Conservation (phyloP, 495 filamentous ascomycete species). For the Neurospora sp. region DNA sequence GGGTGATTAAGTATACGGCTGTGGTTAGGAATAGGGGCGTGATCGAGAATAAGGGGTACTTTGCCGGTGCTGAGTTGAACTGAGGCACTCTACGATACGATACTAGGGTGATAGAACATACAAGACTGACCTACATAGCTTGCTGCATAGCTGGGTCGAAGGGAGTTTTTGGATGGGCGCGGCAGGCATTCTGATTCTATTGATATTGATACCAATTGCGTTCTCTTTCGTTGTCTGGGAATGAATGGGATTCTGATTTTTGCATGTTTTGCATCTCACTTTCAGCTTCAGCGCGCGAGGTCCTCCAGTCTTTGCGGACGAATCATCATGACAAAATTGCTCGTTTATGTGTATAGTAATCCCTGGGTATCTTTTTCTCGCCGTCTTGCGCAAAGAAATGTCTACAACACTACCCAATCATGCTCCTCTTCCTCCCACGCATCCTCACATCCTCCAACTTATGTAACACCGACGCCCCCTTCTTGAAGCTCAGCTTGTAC, state of each 20-base stretch:
- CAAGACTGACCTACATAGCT: not conserved
- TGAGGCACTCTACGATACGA: not conserved
- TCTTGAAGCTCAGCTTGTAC: conserved; percentile 40
- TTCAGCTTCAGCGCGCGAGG: not conserved
- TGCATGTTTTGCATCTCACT: not conserved
- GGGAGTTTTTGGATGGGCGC: not conserved
- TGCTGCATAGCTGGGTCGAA: not conserved
- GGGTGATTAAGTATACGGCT: conserved; percentile 97
- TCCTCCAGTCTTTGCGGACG: not conserved
- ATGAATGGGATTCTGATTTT: not conserved
- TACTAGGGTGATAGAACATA: not conserved
- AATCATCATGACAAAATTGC: not conserved
- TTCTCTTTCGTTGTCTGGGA: not conserved
- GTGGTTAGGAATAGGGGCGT: conserved; percentile 95
- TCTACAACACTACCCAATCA: conserved; percentile 57
- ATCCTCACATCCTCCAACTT: conserved; percentile 88
- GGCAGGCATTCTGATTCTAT: not conserved
- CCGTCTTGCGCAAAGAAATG: not conserved
- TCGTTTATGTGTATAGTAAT: not conserved
- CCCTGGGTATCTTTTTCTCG: not conserved
- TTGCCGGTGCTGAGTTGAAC: conserved; percentile 65
- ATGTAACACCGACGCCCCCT: conserved; percentile 42
- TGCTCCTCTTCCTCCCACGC: conserved; percentile 94
- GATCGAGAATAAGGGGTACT: conserved; percentile 97
- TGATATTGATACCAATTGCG: conserved; percentile 1